Evolutionary conservation across 2,329 filamentous ascomycete genomes (phyloP), one percentile per base, ranked within the genome.

Genomic region (Malbranchea cinnamomea): DNA sequence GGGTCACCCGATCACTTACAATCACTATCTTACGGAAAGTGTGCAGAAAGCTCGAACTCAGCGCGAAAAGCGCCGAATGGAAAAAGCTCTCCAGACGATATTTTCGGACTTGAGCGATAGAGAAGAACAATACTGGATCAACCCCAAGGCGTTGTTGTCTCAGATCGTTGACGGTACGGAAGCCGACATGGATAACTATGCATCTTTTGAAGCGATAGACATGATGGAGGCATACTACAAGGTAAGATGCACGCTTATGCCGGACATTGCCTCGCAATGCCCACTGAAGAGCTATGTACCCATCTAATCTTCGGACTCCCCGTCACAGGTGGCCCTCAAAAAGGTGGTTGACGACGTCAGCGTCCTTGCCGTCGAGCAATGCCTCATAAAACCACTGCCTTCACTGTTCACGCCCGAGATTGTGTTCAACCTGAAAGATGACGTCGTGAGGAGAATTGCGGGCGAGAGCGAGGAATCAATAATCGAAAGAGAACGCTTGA

Each of bases 181-280:
- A 34, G 36, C 36, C 2, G 46, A 60, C 33, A 57, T 58, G 50
- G 46, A 53, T 23, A 32, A 32, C 2, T 52, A 47, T 34, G 56
- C 56, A 3, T 54, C 52, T 11, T 52, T 46, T 1, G 47, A 57
- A 29, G 54, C 53, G 6, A 33, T 54, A 5, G 51, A 60, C 33
- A 52, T 48, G 27, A 57, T 62, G 51, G 40, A 59, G 28, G 56
- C 59, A 2, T 64, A 62, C 38, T 64, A 64, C 43, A 56, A 62
- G 50, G 59, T 60, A 31, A 35, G 7, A 19, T n/a, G n/a, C n/a
- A n/a, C n/a, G n/a, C n/a, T n/a, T n/a, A n/a, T n/a, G n/a, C n/a
- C n/a, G n/a, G n/a, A n/a, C n/a, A n/a, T n/a, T 14, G 11, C 3
- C 11, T 10, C 7, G 7, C 23, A 12, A n/a, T 25, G 5, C 7